Evolutionary conservation across 192 early-diverging fungal species (phyloP).

Genomic region (Coemansia sp.): DNA sequence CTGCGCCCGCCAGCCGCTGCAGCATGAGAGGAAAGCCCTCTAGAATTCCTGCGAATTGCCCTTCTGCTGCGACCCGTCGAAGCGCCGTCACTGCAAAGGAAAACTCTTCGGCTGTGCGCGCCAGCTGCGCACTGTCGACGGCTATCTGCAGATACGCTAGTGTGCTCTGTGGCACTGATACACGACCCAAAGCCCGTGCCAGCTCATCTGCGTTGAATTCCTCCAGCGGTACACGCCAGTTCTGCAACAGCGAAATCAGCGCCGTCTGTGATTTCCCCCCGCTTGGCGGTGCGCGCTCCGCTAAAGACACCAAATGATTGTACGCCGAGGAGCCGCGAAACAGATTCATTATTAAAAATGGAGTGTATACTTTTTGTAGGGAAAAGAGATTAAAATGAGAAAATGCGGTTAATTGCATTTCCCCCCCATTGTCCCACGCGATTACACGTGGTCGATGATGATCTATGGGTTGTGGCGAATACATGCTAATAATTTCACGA

Average conservation of each 20-base stretch:
- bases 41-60: slow-evolving; percentile 14
- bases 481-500: too few relatives aligned
- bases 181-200: background rate
- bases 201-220: background rate
- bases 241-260: slow-evolving; percentile 3
- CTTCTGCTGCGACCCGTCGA: background rate
- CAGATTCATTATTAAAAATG: too few relatives aligned
- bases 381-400: too few relatives aligned
- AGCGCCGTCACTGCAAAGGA: slow-evolving; percentile 6
- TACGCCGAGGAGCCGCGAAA: background rate
- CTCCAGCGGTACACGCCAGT: background rate
- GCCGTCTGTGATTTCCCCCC: background rate
- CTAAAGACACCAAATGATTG: slow-evolving; percentile 2
- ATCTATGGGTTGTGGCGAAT: too few relatives aligned
- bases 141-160: slow-evolving; percentile 26
- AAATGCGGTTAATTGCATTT: too few relatives aligned
- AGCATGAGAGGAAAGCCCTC: slow-evolving; percentile 14
- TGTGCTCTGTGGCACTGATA: background rate
- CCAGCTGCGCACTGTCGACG: slow-evolving; percentile 22
- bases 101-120: slow-evolving; percentile 9
- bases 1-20: slow-evolving; percentile 9
- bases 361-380: too few relatives aligned
- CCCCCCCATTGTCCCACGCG: too few relatives aligned
- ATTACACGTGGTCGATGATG: too few relatives aligned
- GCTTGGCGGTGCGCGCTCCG: background rate